These are phyloP conservation scores for Tetrastigma voinierianum DNA, from an alignment of 164 flowering plant genomes.

Conservation along the genomic window DNA sequence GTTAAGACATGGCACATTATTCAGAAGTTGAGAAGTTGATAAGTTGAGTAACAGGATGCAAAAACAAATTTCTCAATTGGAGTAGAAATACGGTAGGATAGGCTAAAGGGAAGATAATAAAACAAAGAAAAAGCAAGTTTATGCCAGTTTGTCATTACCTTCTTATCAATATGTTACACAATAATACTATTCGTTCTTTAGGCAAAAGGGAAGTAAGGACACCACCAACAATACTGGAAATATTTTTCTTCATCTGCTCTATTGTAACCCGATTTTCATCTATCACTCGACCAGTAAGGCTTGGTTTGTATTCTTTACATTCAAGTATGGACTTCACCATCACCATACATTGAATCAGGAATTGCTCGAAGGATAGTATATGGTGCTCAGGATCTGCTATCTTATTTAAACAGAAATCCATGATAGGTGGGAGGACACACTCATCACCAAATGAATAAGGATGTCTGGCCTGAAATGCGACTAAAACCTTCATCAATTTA, in stretches of 20 bases:
- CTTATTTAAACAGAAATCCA: constrained; percentile 79
- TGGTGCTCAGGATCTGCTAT: constrained; percentile 70
- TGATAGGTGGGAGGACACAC: constrained; percentile 61
- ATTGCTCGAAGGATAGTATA: constrained; percentile 59
- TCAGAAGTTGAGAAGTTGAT: neutral
- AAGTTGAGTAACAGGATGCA: neutral
- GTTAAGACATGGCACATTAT: neutral
- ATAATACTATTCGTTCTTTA: constrained; percentile 66
- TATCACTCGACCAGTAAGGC: constrained; percentile 74
- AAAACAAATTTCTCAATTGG: neutral
- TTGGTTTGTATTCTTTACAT: constrained; percentile 88
- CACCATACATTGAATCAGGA: constrained; percentile 89
- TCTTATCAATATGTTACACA: constrained; percentile 79
- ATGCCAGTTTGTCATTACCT: constrained; percentile 42
- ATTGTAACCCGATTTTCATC: constrained; percentile 63
- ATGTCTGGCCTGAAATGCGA: constrained; percentile 73
- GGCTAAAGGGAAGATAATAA: neutral
- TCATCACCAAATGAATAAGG: constrained; percentile 94
- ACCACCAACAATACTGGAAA: constrained; percentile 56
- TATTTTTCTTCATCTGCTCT: constrained; percentile 74
- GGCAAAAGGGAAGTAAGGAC: constrained; percentile 74
- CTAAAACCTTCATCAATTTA: constrained; percentile 83
- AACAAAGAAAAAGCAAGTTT: neutral
- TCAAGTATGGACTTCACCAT: constrained; percentile 78
- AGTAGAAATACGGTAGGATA: neutral